These are phyloP conservation scores for Macadamia tetraphylla DNA, from an alignment of 164 flowering plant species.

Conservation along the genomic window DNA sequence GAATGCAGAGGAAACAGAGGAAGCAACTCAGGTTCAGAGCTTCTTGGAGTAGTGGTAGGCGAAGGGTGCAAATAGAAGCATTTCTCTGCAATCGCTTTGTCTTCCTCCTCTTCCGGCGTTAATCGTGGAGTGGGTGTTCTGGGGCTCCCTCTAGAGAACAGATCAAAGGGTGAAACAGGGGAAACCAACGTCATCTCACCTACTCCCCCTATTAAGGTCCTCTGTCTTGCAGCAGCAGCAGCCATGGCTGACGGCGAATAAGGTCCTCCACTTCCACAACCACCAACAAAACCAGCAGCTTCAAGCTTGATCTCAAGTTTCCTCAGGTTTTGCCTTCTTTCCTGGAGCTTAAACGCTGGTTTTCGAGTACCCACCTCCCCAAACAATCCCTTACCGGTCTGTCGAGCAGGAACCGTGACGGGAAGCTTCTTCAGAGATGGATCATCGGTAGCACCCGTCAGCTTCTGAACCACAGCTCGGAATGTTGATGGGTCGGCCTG, in stretches of 20 bases:
- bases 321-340: constrained; percentile 36
- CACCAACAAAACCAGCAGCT: background rate
- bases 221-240: constrained; percentile 6
- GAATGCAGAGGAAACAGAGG: constrained; percentile 48
- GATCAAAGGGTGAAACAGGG: constrained; percentile 53
- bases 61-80: constrained; percentile 55
- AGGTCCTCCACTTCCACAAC: background rate
- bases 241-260: background rate
- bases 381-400: constrained; percentile 6
- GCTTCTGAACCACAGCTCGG: constrained; percentile 51
- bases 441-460: constrained; percentile 46
- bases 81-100: constrained; percentile 46
- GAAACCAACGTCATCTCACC: constrained; percentile 28
- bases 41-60: constrained; percentile 38
- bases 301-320: constrained; percentile 46
- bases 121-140: constrained; percentile 24
- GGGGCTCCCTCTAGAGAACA: constrained; percentile 32
- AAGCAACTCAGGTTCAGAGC: constrained; percentile 43
- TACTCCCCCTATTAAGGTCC: background rate
- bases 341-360: constrained; percentile 50
- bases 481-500: constrained; percentile 62
- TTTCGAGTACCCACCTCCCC: constrained; percentile 29
- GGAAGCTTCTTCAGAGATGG: constrained; percentile 29
- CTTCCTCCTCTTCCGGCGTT: constrained; percentile 26
- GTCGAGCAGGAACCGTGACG: constrained; percentile 17